Base-by-base conservation (phyloP, 192 early-diverging fungal species). In the Coemansia sp. region DNA sequence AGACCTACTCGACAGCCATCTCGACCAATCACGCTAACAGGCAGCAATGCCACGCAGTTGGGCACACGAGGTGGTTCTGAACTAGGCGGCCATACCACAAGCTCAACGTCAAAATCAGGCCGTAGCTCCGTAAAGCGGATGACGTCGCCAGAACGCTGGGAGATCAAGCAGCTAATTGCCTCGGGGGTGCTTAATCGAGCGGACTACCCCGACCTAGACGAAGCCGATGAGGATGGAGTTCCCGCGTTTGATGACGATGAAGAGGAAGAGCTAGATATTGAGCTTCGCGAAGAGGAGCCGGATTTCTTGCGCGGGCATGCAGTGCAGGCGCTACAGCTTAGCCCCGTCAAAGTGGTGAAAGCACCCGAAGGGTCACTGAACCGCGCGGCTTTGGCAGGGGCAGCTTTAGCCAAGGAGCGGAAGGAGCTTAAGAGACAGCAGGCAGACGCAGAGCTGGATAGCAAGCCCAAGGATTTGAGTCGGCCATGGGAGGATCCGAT, bases 291-390 rank as follows among this genome's bases (percentile, higher is more conserved):
- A 26, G 93, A 96, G 28, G 97, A 97, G 54, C 97, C 97, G 5
- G 73, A 86, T 18, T 99, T 99, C 70, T 71, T 99, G 64, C 87
- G 86, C 48, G 97, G 97, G 12, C 97, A 99, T 56, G 92, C 91
- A 0, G 83, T 84, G 51, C 83, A 88, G 45, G 84, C 87, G 0
- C 65, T 96, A 18, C 86, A 93, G 53, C 79, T 99, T 13, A 89
- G 86, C 66, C 97, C 97, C 10, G 86, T 99, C 66, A 99, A 97
- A 71, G 91, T 99, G 20, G 92, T 99, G 38, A 97, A 97, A 73
- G 95, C 93, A 38, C 95, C 95, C 2, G 97, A 97, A 63, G 97
- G 97, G 16, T 89, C 92, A 12, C 63, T 99, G 78, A 98, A 99
- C 66, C 84, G 95, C 5, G 94, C 95, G 0, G 97, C 97, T 7